Percentiles rank a stretch among this genome's conserved stretches.
Evolutionary conservation across 2,329 filamentous ascomycete species (phyloP).

Genomic region (Onygenales sp.): DNA sequence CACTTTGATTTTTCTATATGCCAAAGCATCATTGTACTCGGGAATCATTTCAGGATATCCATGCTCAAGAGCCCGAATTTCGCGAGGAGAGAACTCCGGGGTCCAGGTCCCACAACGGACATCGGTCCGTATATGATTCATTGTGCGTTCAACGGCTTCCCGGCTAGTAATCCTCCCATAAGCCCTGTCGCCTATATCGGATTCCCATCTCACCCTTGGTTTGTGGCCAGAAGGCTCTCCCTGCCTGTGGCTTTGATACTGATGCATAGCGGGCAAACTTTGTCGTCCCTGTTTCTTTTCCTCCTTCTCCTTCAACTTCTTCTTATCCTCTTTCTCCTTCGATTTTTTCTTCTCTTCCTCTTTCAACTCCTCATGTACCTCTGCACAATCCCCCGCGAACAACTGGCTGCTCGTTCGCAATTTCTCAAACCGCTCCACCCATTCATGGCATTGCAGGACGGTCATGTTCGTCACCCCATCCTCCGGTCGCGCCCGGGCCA

Average conservation of each 20-base stretch:
- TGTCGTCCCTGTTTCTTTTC: constrained; percentile 33
- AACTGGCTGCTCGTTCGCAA: constrained; percentile 1
- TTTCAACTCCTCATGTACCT: neutral
- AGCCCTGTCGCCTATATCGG: no score
- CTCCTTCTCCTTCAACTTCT: constrained; percentile 24
- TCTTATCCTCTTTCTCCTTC: neutral
- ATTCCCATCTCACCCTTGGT: no score
- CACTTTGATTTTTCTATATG: neutral
- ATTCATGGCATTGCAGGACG: constrained; percentile 8
- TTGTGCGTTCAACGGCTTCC: no score
- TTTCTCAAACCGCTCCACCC: constrained; percentile 5
- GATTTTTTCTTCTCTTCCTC: neutral
- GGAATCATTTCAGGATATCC: no score
- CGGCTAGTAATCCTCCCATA: no score
- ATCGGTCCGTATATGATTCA: no score
- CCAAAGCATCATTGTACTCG: neutral
- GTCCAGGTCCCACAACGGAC: no score
- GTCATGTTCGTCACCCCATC: constrained; percentile 5
- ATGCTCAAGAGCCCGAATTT: no score
- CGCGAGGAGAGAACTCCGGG: no score
- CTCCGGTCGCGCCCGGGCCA: constrained; percentile 2
- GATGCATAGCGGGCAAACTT: no score
- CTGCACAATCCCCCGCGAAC: constrained; percentile 7
- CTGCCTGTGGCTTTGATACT: no score
- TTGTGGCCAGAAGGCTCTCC: no score